Evolutionary conservation across 1,284 basidiomycete genomes (phyloP), one percentile per base, ranked within the genome.

Genomic region (Volvariella surrecta): DNA sequence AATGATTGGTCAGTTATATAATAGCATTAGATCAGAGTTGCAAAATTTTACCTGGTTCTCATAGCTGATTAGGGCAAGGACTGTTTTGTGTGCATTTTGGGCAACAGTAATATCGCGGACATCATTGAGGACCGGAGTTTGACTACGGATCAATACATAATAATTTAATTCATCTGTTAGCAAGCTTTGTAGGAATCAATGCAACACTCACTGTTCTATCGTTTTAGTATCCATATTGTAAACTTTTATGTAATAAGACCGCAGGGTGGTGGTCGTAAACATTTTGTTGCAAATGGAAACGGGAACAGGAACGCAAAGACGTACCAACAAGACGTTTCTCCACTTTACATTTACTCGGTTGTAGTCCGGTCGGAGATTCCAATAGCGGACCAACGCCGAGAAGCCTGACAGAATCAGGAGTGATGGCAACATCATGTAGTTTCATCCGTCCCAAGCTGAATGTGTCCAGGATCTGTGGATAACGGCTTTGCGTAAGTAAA

Each of bases 121-220:
- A 52, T 88, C 82, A 50, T 86, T 82, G 6, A 87, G 63, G n/a
- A 88, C 77, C 4, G 85, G 86, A 1, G 82, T 82, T 61, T 82
- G 79, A 50, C 85, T 87, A 48, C 1, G 28, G 31, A n/a, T 7
- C 4, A 35, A 35, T 7, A n/a, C 6, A n/a, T 6, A 16, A n/a
- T 7, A 35, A 35, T 15, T 35, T 15, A 7, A 35, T 35, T 35
- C 34, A 6, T 16, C 34, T 8, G 7, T 7, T 8, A 6, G 15
- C 15, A 6, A 6, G 15, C 11, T 11, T 28, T 28, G 11, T 15
- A n/a, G 15, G 18, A 35, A 35, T 16, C 34, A 35, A n/a, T 8
- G 30, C 32, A 32, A 15, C 10, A 63, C 71, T 18, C 51, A 87
- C 85, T 74, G 82, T 60, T 89, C 86, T 32, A 76, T 71, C 47